Evolutionary conservation across 345 rosid species (phyloP).

Genomic region (Populus deltoides): DNA sequence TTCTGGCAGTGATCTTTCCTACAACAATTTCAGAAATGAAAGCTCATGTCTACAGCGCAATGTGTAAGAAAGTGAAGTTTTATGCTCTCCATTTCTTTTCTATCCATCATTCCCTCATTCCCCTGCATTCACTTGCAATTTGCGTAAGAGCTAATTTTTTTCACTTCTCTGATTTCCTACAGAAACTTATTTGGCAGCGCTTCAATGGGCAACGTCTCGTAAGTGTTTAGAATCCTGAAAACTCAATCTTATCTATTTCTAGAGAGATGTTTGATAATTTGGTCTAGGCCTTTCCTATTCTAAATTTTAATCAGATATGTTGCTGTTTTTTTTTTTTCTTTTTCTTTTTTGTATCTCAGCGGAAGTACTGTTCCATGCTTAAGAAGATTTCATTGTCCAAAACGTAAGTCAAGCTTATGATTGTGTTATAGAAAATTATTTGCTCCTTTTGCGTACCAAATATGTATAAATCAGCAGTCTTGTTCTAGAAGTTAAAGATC

Average conservation of each 20-base stretch:
- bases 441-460: too few species aligned
- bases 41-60: slow-evolving; percentile 4
- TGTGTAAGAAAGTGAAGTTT: slow-evolving; percentile 22
- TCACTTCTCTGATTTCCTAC: not conserved
- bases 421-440: not conserved
- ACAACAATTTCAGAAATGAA: not conserved
- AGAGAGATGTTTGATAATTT: too few species aligned
- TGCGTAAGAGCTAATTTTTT: too few species aligned
- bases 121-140: not conserved
- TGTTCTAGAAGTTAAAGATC: too few species aligned
- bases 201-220: slow-evolving; percentile 21
- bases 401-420: not conserved
- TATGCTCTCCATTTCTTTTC: not conserved
- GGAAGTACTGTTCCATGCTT: not conserved
- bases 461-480: too few species aligned
- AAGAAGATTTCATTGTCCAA: not conserved
- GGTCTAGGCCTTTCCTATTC: too few species aligned
- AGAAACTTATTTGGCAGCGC: slow-evolving; percentile 47
- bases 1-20: slow-evolving; percentile 1
- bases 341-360: too few species aligned
- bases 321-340: too few species aligned
- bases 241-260: too few species aligned
- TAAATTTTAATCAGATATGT: too few species aligned
- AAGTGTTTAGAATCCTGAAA: not conserved
- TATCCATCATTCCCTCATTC: not conserved